A percentile compares a stretch with the other conserved stretches of the same genome.
phyloP scores from a whole-genome alignment of 2,329 filamentous ascomycete genomes.

The Neonectria ditissima region DNA sequence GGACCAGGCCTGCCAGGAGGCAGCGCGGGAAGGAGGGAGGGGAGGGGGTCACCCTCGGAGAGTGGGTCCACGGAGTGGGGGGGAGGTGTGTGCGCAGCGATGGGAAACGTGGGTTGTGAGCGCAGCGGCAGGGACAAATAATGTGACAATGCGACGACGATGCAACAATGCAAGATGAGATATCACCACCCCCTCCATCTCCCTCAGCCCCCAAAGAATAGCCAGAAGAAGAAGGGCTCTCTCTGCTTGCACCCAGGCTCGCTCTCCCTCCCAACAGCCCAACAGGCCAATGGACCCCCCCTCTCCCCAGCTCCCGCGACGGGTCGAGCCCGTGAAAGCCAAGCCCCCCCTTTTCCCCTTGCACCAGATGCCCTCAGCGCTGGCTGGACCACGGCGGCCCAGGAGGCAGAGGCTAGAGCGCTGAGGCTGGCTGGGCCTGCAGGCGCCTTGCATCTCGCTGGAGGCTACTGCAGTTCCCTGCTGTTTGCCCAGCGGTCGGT shows the following conservation, averaged over 20 bases:
- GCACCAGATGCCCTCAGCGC: constrained; percentile 33
- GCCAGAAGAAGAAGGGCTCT: constrained; percentile 7
- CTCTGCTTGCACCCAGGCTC: neutral
- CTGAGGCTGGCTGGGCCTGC: constrained; percentile 30
- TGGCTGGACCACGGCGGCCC: constrained; percentile 36
- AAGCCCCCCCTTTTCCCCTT: constrained; percentile 36
- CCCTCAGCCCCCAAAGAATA: constrained; percentile 8
- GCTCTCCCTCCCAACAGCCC: neutral
- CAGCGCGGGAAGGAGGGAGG: constrained; percentile 15
- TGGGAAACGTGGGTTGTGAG: constrained; percentile 22
- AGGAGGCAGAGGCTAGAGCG: constrained; percentile 17
- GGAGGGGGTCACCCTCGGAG: constrained; percentile 3
- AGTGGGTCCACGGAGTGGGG: neutral
- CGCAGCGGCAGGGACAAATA: constrained; percentile 24
- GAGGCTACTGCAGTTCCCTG: constrained; percentile 23
- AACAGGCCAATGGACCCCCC: neutral
- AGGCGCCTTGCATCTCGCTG: constrained; percentile 23
- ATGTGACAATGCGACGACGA: constrained; percentile 23
- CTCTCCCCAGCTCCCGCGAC: neutral
- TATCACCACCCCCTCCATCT: constrained; percentile 17
- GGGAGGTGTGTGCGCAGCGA: neutral
- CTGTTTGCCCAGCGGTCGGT: constrained; percentile 4
- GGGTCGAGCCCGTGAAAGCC: constrained; percentile 7
- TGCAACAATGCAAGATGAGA: constrained; percentile 23
- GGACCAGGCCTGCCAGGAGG: neutral